Evolutionary conservation across 2,329 filamentous ascomycete genomes (phyloP).

Genomic region (Shiraia bambusicola): DNA sequence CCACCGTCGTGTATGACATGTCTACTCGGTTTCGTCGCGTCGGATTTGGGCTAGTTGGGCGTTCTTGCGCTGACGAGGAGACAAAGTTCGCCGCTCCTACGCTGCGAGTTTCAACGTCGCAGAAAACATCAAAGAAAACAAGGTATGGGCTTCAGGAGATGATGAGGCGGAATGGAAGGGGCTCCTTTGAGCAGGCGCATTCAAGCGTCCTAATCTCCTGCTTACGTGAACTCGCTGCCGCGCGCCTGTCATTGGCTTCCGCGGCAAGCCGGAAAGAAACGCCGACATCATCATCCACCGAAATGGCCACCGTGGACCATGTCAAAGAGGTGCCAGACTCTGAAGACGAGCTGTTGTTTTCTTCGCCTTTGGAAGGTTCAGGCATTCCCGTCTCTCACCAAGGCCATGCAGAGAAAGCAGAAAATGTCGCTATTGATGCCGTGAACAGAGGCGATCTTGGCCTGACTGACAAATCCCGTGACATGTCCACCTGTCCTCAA

Average conservation of each 20-base stretch:
- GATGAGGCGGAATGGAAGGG: slow-evolving; percentile 5
- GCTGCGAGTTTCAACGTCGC: slow-evolving; percentile 18
- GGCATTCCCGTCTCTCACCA: slow-evolving; percentile 13
- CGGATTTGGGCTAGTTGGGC: slow-evolving; percentile 3
- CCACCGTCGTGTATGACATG: slow-evolving; percentile 14
- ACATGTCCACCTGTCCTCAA: not conserved
- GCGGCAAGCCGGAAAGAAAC: slow-evolving; percentile 8
- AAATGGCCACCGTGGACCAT: slow-evolving; percentile 25
- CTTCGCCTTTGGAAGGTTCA: slow-evolving; percentile 24
- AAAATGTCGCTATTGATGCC: slow-evolving; percentile 6
- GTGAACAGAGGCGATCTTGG: slow-evolving; percentile 5
- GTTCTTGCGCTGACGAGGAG: not conserved
- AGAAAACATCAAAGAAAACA: slow-evolving; percentile 4
- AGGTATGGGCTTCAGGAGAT: slow-evolving; percentile 1
- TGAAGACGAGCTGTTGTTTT: slow-evolving; percentile 36
- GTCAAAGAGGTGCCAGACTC: slow-evolving; percentile 35
- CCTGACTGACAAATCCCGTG: slow-evolving; percentile 10
- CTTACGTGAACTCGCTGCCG: slow-evolving; percentile 29
- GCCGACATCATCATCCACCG: slow-evolving; percentile 10
- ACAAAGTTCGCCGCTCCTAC: slow-evolving; percentile 16
- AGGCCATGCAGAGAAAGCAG: slow-evolving; percentile 7
- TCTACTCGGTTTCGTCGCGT: slow-evolving; percentile 7
- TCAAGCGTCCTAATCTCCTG: slow-evolving; percentile 26
- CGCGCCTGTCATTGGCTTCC: slow-evolving; percentile 23
- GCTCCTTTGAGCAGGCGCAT: slow-evolving; percentile 12